Conservation (phyloP, 768 basidiomycete species). For the Pisolithus microcarpus region DNA sequence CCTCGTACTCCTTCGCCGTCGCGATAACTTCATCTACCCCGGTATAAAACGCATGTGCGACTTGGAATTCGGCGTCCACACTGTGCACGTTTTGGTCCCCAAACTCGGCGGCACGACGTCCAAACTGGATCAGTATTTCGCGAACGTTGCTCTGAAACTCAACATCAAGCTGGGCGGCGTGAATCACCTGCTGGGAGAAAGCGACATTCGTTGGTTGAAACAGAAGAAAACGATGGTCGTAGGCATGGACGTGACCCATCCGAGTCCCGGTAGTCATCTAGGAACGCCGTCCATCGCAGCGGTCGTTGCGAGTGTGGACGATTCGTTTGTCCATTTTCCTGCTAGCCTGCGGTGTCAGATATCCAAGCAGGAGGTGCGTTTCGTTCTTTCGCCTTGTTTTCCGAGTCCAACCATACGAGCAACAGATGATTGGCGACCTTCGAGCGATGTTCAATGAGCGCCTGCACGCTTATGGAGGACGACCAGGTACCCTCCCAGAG, state of each 20-base stretch:
- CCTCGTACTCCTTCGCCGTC: too few relatives aligned
- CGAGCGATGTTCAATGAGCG: conserved; percentile 38
- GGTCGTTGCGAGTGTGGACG: conserved; percentile 39
- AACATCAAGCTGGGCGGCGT: conserved; percentile 45
- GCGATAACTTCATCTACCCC: too few relatives aligned
- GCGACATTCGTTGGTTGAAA: conserved; percentile 30
- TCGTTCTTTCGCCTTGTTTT: not conserved
- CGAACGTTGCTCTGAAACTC: conserved; percentile 41
- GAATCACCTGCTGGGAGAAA: conserved; percentile 35
- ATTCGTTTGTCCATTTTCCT: conserved; percentile 37
- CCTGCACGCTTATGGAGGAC: conserved; percentile 26
- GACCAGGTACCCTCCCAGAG: conserved; percentile 31
- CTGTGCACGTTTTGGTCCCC: too few relatives aligned
- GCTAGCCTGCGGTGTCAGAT: conserved; percentile 36
- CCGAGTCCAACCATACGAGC: not conserved
- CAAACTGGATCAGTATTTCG: conserved; percentile 31
- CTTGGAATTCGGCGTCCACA: too few relatives aligned
- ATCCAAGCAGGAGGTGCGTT: conserved; percentile 56
- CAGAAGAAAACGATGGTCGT: conserved; percentile 39
- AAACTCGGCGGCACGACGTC: too few relatives aligned
- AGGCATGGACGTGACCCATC: conserved; percentile 61
- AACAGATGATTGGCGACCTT: conserved; percentile 37
- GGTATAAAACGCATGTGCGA: too few relatives aligned
- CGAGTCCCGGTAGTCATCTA: conserved; percentile 52
- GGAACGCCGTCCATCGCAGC: conserved; percentile 44